phyloP scores from a whole-genome alignment of 148 eudicot genomes.

The Simmondsia chinensis region DNA sequence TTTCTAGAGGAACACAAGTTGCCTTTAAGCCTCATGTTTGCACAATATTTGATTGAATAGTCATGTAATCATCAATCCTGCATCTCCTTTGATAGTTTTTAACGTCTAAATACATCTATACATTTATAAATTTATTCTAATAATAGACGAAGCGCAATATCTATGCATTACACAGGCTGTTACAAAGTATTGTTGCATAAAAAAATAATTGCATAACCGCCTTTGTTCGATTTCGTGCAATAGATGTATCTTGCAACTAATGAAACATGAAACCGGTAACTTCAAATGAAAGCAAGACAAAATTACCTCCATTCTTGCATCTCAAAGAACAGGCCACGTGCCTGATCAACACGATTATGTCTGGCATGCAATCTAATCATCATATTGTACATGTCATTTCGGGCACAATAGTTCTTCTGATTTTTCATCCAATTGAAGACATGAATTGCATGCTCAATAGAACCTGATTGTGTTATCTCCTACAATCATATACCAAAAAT shows the following conservation, averaged over 20 bases:
- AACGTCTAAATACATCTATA: no score
- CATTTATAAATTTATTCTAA: no score
- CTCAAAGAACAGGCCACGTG: slow-evolving; percentile 97
- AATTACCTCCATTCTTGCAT: slow-evolving; percentile 94
- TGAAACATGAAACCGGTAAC: background rate
- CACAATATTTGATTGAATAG: no score
- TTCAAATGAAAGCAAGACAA: background rate
- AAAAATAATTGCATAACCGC: no score
- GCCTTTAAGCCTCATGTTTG: no score
- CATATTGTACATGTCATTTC: slow-evolving; percentile 88
- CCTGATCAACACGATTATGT: slow-evolving; percentile 75
- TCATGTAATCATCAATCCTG: no score
- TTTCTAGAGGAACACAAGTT: no score
- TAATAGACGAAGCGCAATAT: no score
- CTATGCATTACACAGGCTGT: no score
- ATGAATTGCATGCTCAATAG: slow-evolving; percentile 68
- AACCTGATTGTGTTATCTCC: slow-evolving; percentile 80
- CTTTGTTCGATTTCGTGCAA: no score
- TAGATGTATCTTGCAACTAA: background rate
- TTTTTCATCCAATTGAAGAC: slow-evolving; percentile 91
- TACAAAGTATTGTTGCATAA: no score
- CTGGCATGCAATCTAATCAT: slow-evolving; percentile 88
- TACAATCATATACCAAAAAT: slow-evolving; percentile 16
- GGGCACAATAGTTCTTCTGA: slow-evolving; percentile 80
- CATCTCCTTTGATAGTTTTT: no score